Evolutionary conservation across 257 asterid species (phyloP).

Genomic region (Fraxinus excelsior): DNA sequence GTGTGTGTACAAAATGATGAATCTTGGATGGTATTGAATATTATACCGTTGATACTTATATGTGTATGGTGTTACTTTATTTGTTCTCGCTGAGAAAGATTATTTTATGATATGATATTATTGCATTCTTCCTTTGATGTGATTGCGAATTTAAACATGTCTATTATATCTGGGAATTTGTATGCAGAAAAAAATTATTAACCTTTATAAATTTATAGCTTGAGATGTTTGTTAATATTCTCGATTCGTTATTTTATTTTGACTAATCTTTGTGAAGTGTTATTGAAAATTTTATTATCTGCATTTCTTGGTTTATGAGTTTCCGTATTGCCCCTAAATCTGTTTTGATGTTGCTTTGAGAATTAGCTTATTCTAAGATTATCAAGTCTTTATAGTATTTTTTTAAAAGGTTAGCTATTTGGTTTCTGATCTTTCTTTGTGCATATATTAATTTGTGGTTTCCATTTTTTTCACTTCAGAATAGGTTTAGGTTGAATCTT

Average conservation of each 20-base stretch:
- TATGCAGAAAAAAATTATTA: background rate
- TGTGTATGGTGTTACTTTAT: background rate
- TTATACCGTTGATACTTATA: background rate
- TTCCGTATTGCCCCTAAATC: background rate
- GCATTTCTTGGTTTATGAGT: too few species aligned
- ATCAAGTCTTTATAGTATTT: background rate
- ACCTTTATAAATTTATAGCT: too few species aligned
- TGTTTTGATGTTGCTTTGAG: background rate
- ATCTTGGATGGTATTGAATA: background rate
- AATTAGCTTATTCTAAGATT: background rate
- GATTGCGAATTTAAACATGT: background rate
- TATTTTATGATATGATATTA: background rate
- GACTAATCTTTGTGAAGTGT: too few species aligned
- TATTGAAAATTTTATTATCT: too few species aligned
- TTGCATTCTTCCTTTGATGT: background rate
- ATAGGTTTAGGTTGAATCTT: constrained; percentile 25
- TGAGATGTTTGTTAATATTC: too few species aligned
- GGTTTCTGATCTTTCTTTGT: background rate
- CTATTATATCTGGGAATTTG: background rate
- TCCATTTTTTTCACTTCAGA: constrained; percentile 16
- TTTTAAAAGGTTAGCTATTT: background rate
- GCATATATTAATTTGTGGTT: background rate
- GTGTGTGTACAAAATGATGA: background rate
- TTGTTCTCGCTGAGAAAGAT: background rate
- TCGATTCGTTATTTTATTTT: too few species aligned